Percentiles rank a stretch among this genome's conserved stretches.
Conservation (phyloP, 1,284 basidiomycete genomes). For the Cutaneotrichosporon dermatis region DNA sequence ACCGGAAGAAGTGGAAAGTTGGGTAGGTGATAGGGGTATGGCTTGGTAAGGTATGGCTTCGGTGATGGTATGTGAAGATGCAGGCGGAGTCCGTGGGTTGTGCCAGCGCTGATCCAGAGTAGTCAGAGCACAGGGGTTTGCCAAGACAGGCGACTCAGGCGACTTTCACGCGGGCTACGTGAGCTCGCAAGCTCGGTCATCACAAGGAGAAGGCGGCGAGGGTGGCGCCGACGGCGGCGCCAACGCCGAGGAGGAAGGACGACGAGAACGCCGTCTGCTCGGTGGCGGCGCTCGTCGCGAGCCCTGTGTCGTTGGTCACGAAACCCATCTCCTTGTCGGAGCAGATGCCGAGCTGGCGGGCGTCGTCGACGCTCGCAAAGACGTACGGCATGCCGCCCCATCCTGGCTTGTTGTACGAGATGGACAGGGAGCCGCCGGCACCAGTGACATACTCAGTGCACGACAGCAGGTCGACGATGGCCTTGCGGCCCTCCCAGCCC, state of each 20-base stretch:
- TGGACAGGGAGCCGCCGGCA: conserved; percentile 36
- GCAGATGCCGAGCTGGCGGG: conserved; percentile 11
- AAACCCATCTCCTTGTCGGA: conserved; percentile 12
- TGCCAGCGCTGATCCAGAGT: too few relatives aligned
- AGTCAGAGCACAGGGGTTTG: too few relatives aligned
- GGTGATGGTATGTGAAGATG: too few relatives aligned
- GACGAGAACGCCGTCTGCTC: background rate
- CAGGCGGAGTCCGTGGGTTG: too few relatives aligned
- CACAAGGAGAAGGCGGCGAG: background rate
- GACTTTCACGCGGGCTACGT: too few relatives aligned
- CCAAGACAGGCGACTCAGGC: too few relatives aligned
- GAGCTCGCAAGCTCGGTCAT: background rate
- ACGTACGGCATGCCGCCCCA: conserved; percentile 47
- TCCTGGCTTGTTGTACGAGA: conserved; percentile 39
- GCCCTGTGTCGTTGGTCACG: background rate
- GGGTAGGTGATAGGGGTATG: background rate
- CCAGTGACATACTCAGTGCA: conserved; percentile 40
- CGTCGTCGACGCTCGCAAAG: conserved; percentile 11
- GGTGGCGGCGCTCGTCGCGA: background rate
- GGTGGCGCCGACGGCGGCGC: background rate
- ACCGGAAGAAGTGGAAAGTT: background rate
- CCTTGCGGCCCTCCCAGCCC: conserved; percentile 38
- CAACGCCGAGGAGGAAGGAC: background rate
- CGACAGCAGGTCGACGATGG: conserved; percentile 44
- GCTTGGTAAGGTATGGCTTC: too few relatives aligned